Percentiles rank a stretch among this genome's conserved stretches.
These are phyloP conservation scores for Schrenkiella parvula DNA, from an alignment of 345 rosid genomes.

Conservation along the genomic window DNA sequence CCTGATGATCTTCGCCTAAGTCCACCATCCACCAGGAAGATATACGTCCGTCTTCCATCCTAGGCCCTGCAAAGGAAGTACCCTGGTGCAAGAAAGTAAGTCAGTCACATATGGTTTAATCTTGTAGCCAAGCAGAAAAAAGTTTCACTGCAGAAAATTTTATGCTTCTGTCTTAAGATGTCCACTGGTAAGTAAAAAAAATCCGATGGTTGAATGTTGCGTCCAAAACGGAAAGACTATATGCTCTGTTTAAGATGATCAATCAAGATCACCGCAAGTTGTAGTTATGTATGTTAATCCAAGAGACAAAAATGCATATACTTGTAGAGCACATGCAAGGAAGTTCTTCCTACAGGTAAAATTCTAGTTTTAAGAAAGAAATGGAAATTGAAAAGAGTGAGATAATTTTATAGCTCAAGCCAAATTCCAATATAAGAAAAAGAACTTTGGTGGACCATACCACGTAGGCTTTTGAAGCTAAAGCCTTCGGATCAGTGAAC, in stretches of 20 bases:
- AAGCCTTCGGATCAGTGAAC: slow-evolving; percentile 80
- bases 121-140: not conserved
- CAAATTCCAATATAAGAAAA: not conserved
- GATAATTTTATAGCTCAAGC: not conserved
- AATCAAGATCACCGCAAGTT: not conserved
- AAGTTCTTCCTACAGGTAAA: not conserved
- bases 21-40: slow-evolving; percentile 95
- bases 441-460: slow-evolving; percentile 33
- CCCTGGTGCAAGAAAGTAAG: slow-evolving; percentile 43
- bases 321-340: not conserved
- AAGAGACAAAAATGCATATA: not conserved
- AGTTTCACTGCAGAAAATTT: not conserved
- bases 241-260: not conserved
- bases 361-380: not conserved
- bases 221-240: not conserved
- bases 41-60: slow-evolving; percentile 60
- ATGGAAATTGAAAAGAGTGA: not conserved
- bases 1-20: slow-evolving; percentile 93
- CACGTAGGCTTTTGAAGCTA: slow-evolving; percentile 83
- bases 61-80: slow-evolving; percentile 80
- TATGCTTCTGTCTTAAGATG: not conserved
- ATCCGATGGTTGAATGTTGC: not conserved
- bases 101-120: not conserved
- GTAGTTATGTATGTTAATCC: not conserved
- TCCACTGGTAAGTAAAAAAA: not conserved